Percentiles rank a stretch among this genome's conserved stretches.
These are phyloP conservation scores for Lathyrus aphaca DNA, from an alignment of 306 rosid genomes.

Conservation along the genomic window DNA sequence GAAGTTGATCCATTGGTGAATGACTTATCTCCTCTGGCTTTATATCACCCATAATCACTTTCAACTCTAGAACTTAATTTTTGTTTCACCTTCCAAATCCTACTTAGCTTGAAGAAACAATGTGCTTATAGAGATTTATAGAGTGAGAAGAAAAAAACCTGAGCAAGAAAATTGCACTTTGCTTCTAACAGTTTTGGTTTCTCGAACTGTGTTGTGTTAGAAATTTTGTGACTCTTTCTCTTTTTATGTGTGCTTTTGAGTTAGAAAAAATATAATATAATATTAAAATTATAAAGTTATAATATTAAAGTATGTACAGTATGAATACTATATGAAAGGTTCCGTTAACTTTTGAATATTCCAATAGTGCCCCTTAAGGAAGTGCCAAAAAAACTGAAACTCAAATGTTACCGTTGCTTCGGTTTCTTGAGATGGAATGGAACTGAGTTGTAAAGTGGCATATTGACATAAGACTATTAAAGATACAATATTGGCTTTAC, in stretches of 20 bases:
- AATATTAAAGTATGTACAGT: not conserved
- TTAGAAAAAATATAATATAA: slow-evolving; percentile 9
- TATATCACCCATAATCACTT: slow-evolving; percentile 68
- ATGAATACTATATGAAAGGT: slow-evolving; percentile 40
- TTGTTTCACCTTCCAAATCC: slow-evolving; percentile 38
- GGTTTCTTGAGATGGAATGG: slow-evolving; percentile 38
- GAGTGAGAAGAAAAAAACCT: slow-evolving; percentile 22
- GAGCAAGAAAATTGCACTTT: slow-evolving; percentile 45
- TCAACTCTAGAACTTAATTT: slow-evolving; percentile 34
- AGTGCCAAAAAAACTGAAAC: slow-evolving; percentile 70
- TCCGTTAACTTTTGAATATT: slow-evolving; percentile 63
- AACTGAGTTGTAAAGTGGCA: slow-evolving; percentile 2
- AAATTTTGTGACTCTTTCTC: not conserved
- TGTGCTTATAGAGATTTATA: not conserved
- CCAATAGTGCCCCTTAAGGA: slow-evolving; percentile 74
- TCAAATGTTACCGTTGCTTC: slow-evolving; percentile 84
- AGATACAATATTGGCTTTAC: not conserved
- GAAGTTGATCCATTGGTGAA: slow-evolving; percentile 96
- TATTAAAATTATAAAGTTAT: not conserved
- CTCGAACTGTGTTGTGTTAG: slow-evolving; percentile 22
- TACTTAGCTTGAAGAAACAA: slow-evolving; percentile 36
- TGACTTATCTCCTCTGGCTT: slow-evolving; percentile 86
- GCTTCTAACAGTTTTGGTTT: not conserved
- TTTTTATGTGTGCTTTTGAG: slow-evolving; percentile 40
- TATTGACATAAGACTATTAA: not conserved